phyloP scores from a whole-genome alignment of 768 basidiomycete species.

The Pleurotus sapidus region DNA sequence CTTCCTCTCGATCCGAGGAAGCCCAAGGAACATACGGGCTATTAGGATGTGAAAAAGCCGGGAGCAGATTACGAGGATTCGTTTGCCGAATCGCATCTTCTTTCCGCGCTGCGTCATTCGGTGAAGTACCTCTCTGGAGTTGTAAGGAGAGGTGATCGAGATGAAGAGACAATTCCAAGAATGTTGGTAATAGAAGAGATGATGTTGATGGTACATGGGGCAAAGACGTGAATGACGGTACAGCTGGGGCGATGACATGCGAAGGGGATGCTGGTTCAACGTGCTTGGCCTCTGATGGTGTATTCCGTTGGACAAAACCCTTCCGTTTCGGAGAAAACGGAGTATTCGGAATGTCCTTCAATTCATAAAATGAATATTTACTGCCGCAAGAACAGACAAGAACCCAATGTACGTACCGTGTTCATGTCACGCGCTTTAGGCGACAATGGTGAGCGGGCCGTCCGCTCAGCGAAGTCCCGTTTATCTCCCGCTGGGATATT shows the following conservation, averaged over 20 bases:
- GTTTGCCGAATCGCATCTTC: constrained; percentile 12
- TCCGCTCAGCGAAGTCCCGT: not conserved
- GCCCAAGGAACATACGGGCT: constrained; percentile 57
- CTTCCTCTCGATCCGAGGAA: constrained; percentile 36
- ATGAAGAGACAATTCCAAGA: constrained; percentile 21
- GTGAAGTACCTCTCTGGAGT: too few species aligned
- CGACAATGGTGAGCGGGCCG: constrained; percentile 25
- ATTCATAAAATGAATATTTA: not conserved
- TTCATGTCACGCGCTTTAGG: constrained; percentile 26
- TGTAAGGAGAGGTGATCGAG: not conserved
- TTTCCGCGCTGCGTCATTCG: constrained; percentile 7
- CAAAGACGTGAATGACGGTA: constrained; percentile 17
- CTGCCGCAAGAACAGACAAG: not conserved
- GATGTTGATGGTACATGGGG: constrained; percentile 34
- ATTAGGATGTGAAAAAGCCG: constrained; percentile 45
- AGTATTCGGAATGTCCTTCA: not conserved
- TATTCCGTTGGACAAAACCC: not conserved
- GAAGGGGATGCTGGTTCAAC: not conserved
- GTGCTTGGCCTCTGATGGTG: not conserved
- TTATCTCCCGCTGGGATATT: constrained; percentile 11
- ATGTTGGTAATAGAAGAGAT: constrained; percentile 35
- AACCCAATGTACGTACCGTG: constrained; percentile 20
- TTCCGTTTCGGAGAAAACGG: not conserved
- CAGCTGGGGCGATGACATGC: not conserved
- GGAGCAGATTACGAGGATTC: constrained; percentile 11